Conservation (phyloP, 495 filamentous ascomycete genomes). For the Xylaria acuta region DNA sequence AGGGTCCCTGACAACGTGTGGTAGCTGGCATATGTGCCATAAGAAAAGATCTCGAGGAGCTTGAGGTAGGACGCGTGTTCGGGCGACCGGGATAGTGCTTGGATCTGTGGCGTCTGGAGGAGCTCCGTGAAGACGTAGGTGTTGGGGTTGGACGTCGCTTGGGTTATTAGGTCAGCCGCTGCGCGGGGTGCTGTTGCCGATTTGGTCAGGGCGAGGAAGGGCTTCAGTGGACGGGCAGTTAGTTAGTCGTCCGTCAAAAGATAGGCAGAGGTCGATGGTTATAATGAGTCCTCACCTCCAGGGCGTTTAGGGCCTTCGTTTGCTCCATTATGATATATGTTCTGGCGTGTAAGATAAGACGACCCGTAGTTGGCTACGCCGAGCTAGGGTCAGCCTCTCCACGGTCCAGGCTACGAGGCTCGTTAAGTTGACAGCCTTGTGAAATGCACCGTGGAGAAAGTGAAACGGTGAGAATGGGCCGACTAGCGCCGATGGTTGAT, state of each 20-base stretch:
- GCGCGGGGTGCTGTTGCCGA: constrained; percentile 83
- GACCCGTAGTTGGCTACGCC: background rate
- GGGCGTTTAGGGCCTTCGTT: constrained; percentile 80
- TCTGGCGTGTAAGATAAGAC: constrained; percentile 1
- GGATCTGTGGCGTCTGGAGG: constrained; percentile 80
- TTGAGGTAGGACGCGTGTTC: constrained; percentile 64
- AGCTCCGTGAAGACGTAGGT: constrained; percentile 96
- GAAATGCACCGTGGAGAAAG: constrained; percentile 19
- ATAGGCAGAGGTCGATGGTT: background rate
- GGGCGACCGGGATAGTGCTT: constrained; percentile 64
- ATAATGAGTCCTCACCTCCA: constrained; percentile 54
- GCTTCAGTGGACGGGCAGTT: constrained; percentile 49
- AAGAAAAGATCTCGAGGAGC: constrained; percentile 89
- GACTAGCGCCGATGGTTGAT: background rate
- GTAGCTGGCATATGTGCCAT: constrained; percentile 82
- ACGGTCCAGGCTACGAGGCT: constrained; percentile 27
- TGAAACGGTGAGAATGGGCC: background rate
- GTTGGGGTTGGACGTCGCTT: constrained; percentile 85
- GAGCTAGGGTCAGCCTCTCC: constrained; percentile 24
- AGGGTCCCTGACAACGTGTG: constrained; percentile 62
- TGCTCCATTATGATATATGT: constrained; percentile 73
- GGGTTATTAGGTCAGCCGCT: constrained; percentile 82
- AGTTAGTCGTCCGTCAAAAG: constrained; percentile 9
- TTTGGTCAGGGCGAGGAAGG: constrained; percentile 86
- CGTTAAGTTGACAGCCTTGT: constrained; percentile 27